Base-by-base conservation (phyloP, 768 basidiomycete species). In the Panus rudis region DNA sequence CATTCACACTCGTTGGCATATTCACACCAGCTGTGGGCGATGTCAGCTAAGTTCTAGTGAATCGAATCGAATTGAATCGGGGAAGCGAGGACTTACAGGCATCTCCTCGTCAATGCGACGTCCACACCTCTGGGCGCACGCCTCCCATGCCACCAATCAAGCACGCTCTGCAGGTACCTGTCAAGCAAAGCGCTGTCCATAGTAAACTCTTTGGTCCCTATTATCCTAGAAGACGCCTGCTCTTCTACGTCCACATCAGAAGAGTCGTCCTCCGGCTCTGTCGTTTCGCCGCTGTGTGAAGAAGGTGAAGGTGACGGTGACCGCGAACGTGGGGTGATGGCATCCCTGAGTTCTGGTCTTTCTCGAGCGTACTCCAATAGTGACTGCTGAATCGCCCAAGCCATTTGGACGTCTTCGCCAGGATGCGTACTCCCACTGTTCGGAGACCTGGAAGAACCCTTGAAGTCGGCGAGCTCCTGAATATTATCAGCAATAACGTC, bases 1-100 rank as follows among this genome's bases (percentile, higher is more conserved):
- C 89, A 92, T 64, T 92, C 90, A 54, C 90, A 92, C 11, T 76
- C 79, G 3, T 71, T 63, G 24, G 64, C 63, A 55, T 89, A 92
- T 62, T 90, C 87, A 54, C 88, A 92, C 12, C 72, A 68, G 35
- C 83, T 84, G 41, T 4, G 37, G 11, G 23, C 13, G 8, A 7
- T 14, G 16, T 35, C 7, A 14, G 42, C 21, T 32, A 24, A 44
- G 21, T 21, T 26, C 49, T 34, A 46, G 21, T 41, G 23, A 21
- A 13, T 16, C 6, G 2, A 39, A 11, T 24, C 39, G n/a, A 31
- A 22, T 21, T 20, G 37, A 31, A 22, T 17, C 22, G 28, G 42
- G 39, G 42, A 1, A 41, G 10, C 34, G 17, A 37, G 19, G 14
- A 72, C 82, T 64, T 59, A 89, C 79, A 65, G 65, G 70, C 90